Conservation (phyloP, 2,329 filamentous ascomycete genomes). For the Scopulariopsis brevicaulis region DNA sequence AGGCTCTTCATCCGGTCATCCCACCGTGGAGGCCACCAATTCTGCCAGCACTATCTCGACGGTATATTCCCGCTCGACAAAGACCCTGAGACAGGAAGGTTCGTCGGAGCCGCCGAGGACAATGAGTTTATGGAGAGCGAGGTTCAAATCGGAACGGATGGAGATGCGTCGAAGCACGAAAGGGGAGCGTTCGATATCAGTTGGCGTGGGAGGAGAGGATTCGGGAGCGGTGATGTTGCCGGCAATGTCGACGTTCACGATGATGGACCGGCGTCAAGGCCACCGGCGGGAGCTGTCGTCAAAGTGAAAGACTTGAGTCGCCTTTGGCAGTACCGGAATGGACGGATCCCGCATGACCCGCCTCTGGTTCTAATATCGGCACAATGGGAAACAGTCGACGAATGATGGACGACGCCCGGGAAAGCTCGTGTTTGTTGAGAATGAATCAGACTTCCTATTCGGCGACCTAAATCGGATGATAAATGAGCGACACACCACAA, state of each 20-base stretch:
- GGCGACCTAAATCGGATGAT: neutral
- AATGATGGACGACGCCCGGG: neutral
- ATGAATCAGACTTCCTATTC: neutral
- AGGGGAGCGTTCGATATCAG: slow-evolving; percentile 35
- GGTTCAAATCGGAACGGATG: slow-evolving; percentile 31
- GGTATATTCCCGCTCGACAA: slow-evolving; percentile 45
- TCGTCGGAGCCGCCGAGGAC: slow-evolving; percentile 30
- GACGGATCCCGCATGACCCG: slow-evolving; percentile 34
- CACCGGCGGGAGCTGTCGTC: slow-evolving; percentile 19
- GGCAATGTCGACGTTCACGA: slow-evolving; percentile 27
- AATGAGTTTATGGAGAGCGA: slow-evolving; percentile 52
- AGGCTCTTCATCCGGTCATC: slow-evolving; percentile 43
- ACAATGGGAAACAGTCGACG: neutral
- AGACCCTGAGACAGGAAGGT: slow-evolving; percentile 26
- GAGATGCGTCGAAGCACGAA: slow-evolving; percentile 25
- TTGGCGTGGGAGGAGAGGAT: slow-evolving; percentile 28
- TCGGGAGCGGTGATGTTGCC: slow-evolving; percentile 20
- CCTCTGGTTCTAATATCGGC: slow-evolving; percentile 13
- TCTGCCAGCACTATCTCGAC: slow-evolving; percentile 50
- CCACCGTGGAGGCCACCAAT: slow-evolving; percentile 42
- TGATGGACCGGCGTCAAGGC: slow-evolving; percentile 11
- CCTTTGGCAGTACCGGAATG: slow-evolving; percentile 53
- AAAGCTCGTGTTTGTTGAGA: neutral
- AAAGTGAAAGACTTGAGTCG: slow-evolving; percentile 50
- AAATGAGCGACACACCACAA: neutral